phyloP scores from a whole-genome alignment of 164 flowering plant species.

The Chimonanthus salicifolius region DNA sequence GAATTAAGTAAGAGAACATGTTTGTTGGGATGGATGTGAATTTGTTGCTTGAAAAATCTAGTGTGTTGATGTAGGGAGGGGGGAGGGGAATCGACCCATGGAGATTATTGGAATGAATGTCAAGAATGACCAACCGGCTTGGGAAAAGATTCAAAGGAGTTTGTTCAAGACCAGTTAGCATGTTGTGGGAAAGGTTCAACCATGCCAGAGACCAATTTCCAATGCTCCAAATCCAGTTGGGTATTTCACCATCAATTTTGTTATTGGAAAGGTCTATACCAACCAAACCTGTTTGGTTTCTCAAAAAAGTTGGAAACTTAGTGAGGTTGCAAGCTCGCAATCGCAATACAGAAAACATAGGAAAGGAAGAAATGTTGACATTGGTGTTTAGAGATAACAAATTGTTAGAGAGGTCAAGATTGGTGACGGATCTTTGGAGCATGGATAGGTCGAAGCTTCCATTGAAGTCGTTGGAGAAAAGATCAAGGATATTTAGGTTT shows the following conservation, averaged over 20 bases:
- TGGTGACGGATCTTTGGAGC: slow-evolving; percentile 11
- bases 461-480: slow-evolving; percentile 25
- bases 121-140: neutral
- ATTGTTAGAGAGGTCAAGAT: slow-evolving; percentile 31
- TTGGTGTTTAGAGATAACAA: neutral
- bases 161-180: neutral
- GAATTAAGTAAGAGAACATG: slow-evolving; percentile 12
- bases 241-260: neutral
- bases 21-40: slow-evolving; percentile 27
- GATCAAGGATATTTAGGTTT: slow-evolving; percentile 16
- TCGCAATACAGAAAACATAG: slow-evolving; percentile 17
- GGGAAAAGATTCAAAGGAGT: neutral
- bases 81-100: slow-evolving; percentile 28
- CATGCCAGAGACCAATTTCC: neutral
- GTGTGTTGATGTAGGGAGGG: slow-evolving; percentile 13
- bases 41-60: slow-evolving; percentile 50
- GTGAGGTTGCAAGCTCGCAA: slow-evolving; percentile 33
- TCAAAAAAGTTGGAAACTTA: slow-evolving; percentile 28
- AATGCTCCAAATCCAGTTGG: neutral
- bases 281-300: slow-evolving; percentile 19
- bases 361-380: slow-evolving; percentile 7
- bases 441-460: neutral
- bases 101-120: slow-evolving; percentile 23
- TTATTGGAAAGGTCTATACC: slow-evolving; percentile 44
- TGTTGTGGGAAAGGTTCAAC: neutral